Conservation (phyloP, 208 protist species). For the Lotmaria passim region DNA sequence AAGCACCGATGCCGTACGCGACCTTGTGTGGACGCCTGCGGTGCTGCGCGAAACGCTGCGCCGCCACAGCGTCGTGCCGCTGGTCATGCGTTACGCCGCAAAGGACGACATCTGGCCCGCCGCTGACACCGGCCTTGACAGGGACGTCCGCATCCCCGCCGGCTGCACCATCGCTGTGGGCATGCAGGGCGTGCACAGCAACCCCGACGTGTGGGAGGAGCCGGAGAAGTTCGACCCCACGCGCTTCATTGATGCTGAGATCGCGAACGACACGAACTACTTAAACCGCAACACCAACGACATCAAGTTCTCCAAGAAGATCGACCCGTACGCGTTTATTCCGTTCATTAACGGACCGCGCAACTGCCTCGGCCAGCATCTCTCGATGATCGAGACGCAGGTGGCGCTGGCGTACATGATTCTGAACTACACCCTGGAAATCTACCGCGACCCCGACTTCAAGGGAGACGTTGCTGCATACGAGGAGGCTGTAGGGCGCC, state of each 20-base stretch:
- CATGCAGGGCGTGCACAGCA: conserved; percentile 83
- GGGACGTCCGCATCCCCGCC: conserved; percentile 72
- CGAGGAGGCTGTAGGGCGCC: conserved; percentile 68
- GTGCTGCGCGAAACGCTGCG: conserved; percentile 89
- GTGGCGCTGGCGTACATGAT: conserved; percentile 79
- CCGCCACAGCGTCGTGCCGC: conserved; percentile 83
- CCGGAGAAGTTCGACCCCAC: conserved; percentile 80
- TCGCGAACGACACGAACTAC: conserved; percentile 79
- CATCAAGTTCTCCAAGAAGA: conserved; percentile 61
- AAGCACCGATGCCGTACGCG: conserved; percentile 55
- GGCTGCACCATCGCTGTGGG: conserved; percentile 82
- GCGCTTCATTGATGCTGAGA: conserved; percentile 81
- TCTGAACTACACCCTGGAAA: conserved; percentile 70
- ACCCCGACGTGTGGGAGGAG: conserved; percentile 81
- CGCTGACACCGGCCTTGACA: conserved; percentile 74
- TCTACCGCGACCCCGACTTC: conserved; percentile 50
- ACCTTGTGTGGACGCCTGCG: conserved; percentile 78
- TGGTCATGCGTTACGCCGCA: conserved; percentile 82
- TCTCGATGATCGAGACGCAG: conserved; percentile 90
- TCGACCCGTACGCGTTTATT: conserved; percentile 90
- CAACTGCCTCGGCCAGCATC: conserved; percentile 93
- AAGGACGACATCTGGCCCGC: conserved; percentile 81
- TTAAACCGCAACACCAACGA: conserved; percentile 36
- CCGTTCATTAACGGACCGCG: conserved; percentile 94
- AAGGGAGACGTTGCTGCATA: conserved; percentile 34